Conservation (phyloP, 148 eudicot species). For the Talinum fruticosum region DNA sequence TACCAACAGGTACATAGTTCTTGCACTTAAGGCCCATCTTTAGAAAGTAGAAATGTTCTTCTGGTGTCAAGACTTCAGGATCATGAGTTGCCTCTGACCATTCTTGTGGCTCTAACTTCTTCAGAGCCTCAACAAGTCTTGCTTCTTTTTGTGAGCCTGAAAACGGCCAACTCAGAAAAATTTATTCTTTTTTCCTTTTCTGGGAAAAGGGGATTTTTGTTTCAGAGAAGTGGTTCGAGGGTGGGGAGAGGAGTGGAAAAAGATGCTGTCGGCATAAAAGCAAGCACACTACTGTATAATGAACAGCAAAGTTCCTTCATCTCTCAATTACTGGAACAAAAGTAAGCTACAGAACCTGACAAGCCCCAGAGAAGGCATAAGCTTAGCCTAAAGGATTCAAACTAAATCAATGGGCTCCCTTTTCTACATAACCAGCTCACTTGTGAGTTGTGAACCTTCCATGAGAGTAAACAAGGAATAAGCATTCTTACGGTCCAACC, state of each 20-base stretch:
- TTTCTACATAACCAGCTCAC: not conserved
- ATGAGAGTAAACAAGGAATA: not conserved
- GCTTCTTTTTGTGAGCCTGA: constrained; percentile 88
- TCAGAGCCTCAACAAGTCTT: constrained; percentile 60
- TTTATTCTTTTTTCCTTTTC: no score
- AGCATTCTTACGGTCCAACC: not conserved
- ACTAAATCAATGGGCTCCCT: not conserved
- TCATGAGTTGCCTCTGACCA: constrained; percentile 80
- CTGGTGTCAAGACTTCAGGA: constrained; percentile 96
- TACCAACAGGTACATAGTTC: constrained; percentile 90
- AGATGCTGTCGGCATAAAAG: no score
- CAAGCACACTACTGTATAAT: not conserved
- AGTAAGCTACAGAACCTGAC: no score
- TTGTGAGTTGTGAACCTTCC: not conserved
- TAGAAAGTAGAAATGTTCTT: constrained; percentile 90
- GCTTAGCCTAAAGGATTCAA: no score
- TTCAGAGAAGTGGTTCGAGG: no score
- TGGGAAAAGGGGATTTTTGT: not conserved
- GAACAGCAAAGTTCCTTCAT: not conserved
- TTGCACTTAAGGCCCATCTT: constrained; percentile 89
- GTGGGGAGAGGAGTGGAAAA: no score
- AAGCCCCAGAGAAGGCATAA: no score
- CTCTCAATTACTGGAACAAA: no score
- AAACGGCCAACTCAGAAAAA: constrained; percentile 18
- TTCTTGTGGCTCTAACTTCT: constrained; percentile 85